phyloP scores from a whole-genome alignment of 192 early-diverging fungal genomes.

The Geranomyces variabilis region DNA sequence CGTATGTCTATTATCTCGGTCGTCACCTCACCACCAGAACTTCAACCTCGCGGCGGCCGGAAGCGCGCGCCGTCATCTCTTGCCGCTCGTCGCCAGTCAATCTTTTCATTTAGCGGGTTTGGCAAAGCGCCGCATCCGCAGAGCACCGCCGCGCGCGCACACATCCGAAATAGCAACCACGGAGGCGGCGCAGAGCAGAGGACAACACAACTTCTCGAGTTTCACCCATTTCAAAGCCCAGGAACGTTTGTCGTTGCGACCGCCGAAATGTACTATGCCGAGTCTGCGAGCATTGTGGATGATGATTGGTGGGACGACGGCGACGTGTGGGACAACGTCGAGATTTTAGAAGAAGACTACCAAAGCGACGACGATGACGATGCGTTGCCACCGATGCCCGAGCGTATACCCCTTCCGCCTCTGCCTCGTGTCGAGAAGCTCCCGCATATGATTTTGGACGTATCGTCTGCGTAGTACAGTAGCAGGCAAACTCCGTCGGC shows the following conservation, averaged over 20 bases:
- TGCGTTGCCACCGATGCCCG: neutral
- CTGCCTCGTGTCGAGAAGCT: neutral
- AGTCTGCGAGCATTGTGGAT: neutral
- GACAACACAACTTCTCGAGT: neutral
- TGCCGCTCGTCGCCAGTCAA: neutral
- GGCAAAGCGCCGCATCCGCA: constrained; percentile 10
- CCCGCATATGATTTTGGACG: neutral
- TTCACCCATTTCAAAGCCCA: constrained; percentile 7
- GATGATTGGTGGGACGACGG: constrained; percentile 1
- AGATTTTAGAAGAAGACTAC: neutral
- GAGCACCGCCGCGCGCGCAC: neutral
- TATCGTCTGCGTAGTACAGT: no score
- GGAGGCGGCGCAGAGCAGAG: neutral
- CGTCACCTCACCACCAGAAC: constrained; percentile 3
- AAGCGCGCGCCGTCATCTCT: neutral
- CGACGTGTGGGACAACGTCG: constrained; percentile 6
- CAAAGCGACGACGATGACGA: neutral
- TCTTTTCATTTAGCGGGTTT: constrained; percentile 6
- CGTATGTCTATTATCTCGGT: constrained; percentile 1
- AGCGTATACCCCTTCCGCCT: neutral
- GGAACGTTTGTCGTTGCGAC: constrained; percentile 7
- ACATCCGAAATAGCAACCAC: neutral
- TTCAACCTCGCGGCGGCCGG: constrained; percentile 3
- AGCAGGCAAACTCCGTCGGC: no score
- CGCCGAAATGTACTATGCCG: neutral